These are phyloP conservation scores for Termitomyces sp. DNA, from an alignment of 768 basidiomycete genomes.

Conservation along the genomic window DNA sequence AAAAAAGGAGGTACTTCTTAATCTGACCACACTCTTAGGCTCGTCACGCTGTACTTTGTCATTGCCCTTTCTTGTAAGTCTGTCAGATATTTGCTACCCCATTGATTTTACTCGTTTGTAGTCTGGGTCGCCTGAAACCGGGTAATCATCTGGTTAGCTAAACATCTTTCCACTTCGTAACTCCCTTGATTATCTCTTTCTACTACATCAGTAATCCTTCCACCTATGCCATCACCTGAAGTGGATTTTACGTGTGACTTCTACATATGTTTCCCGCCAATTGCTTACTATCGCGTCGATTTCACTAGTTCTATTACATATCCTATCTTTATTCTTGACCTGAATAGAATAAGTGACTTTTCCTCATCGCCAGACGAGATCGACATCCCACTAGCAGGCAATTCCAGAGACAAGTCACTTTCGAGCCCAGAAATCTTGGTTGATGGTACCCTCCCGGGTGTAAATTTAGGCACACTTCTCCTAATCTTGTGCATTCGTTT, in stretches of 20 bases:
- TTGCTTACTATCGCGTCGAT: background rate
- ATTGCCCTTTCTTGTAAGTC: conserved; percentile 73
- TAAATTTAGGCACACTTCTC: background rate
- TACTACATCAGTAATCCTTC: background rate
- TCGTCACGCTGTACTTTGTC: conserved; percentile 67
- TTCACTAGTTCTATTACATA: background rate
- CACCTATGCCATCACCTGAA: background rate
- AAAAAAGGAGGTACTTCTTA: background rate
- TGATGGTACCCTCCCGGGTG: background rate
- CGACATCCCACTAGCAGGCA: background rate
- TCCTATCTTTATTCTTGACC: background rate
- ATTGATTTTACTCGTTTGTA: conserved; percentile 1
- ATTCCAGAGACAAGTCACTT: background rate
- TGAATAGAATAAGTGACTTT: background rate
- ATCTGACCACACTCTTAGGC: conserved; percentile 24
- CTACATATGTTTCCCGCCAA: background rate
- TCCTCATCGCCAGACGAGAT: background rate
- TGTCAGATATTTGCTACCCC: background rate
- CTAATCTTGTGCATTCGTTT: background rate
- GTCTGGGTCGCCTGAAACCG: conserved; percentile 26
- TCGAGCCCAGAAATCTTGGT: background rate
- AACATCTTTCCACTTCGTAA: background rate
- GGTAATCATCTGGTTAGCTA: background rate
- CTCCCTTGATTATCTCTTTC: background rate
- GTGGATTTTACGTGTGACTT: background rate